Percentiles rank a stretch among this genome's conserved stretches.
Evolutionary conservation across 768 basidiomycete species (phyloP).

Genomic region (Atractiella rhizophila): DNA sequence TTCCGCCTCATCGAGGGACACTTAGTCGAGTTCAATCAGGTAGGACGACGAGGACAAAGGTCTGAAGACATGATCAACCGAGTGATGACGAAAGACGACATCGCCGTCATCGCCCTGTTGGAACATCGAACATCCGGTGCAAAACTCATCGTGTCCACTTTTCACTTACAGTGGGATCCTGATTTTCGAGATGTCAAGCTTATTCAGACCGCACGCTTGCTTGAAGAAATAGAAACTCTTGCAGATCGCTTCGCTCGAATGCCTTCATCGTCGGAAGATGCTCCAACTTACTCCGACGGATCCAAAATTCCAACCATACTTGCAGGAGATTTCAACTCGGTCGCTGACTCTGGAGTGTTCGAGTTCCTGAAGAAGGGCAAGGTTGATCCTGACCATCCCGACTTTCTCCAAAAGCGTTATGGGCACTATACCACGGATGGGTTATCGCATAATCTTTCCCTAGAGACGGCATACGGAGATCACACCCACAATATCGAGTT

Average conservation of each 20-base stretch:
- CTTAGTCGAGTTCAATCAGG: conserved; percentile 70
- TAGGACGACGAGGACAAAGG: conserved; percentile 82
- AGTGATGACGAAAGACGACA: conserved; percentile 77
- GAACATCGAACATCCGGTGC: conserved; percentile 71
- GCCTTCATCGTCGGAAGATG: conserved; percentile 31
- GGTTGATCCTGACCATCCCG: conserved; percentile 40
- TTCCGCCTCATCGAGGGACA: conserved; percentile 83
- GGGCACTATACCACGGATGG: conserved; percentile 83
- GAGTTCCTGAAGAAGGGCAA: conserved; percentile 58
- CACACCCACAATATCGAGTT: conserved; percentile 32
- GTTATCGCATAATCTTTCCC: conserved; percentile 44
- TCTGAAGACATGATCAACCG: conserved; percentile 99
- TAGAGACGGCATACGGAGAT: conserved; percentile 61
- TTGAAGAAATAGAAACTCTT: conserved; percentile 82
- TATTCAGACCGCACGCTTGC: conserved; percentile 70
- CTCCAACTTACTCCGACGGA: conserved; percentile 54
- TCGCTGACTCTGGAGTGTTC: conserved; percentile 64
- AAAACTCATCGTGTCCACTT: conserved; percentile 65
- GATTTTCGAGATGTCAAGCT: conserved; percentile 86
- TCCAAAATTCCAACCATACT: conserved; percentile 71
- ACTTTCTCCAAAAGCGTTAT: conserved; percentile 77
- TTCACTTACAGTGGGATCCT: conserved; percentile 82
- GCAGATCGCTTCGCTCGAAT: conserved; percentile 58
- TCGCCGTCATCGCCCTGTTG: conserved; percentile 61
- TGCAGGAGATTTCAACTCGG: conserved; percentile 89